These are phyloP conservation scores for Ogataea trehalophila DNA, from an alignment of 805 yeast genomes.

Conservation along the genomic window DNA sequence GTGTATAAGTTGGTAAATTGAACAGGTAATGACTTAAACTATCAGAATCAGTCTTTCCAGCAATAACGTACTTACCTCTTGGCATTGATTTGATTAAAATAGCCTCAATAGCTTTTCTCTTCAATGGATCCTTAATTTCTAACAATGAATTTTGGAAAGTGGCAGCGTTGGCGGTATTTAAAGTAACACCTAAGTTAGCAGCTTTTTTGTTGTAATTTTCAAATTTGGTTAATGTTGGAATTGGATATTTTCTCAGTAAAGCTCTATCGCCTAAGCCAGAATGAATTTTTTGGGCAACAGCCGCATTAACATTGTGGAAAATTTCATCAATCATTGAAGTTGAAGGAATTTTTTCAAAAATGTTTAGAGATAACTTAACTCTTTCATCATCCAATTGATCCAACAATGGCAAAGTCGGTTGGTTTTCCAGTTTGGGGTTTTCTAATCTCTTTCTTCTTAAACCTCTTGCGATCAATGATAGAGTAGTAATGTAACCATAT, in stretches of 20 bases:
- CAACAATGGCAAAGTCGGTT: conserved; percentile 57
- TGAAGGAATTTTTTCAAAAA: conserved; percentile 58
- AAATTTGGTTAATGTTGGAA: conserved; percentile 77
- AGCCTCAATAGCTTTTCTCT: conserved; percentile 73
- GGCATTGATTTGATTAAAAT: conserved; percentile 75
- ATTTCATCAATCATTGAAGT: conserved; percentile 67
- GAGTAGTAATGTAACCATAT: conserved; percentile 56
- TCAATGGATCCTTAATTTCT: conserved; percentile 52
- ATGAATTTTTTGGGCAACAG: conserved; percentile 77
- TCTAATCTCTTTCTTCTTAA: conserved; percentile 64
- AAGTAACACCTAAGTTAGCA: conserved; percentile 54
- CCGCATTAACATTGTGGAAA: conserved; percentile 72
- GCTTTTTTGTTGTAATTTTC: conserved; percentile 75
- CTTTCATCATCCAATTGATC: conserved; percentile 85
- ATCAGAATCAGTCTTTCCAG: conserved; percentile 81
- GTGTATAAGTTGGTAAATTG: conserved; percentile 83
- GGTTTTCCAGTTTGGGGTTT: conserved; percentile 42
- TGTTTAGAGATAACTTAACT: conserved; percentile 64
- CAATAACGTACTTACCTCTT: conserved; percentile 81
- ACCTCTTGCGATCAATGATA: conserved; percentile 60
- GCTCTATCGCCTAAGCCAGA: conserved; percentile 76
- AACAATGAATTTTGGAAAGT: conserved; percentile 69
- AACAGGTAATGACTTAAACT: conserved; percentile 74
- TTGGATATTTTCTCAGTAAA: conserved; percentile 79
- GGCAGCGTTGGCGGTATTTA: conserved; percentile 73